These are phyloP conservation scores for Solanum chacoense DNA, from an alignment of 305 asterid species.

Conservation along the genomic window DNA sequence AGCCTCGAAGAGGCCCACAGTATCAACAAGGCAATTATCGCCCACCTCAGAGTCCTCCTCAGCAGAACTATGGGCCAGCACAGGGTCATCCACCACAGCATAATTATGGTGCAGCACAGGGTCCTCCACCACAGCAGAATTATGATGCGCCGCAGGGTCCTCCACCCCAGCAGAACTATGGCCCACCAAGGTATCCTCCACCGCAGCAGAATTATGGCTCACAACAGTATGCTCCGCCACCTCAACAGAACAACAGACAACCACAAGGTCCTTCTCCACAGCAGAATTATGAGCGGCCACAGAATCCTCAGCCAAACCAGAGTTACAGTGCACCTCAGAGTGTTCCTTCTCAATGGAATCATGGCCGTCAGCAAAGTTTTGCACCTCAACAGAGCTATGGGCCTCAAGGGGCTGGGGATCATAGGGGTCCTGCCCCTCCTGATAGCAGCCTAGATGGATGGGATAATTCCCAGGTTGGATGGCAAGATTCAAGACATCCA, in stretches of 20 bases:
- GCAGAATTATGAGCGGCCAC: conserved; percentile 14
- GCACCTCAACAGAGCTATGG: conserved; percentile 20
- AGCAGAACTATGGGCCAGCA: conserved; percentile 17
- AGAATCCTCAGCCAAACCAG: conserved; percentile 10
- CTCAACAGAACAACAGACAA: conserved; percentile 21
- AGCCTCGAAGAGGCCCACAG: not conserved
- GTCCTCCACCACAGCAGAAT: conserved; percentile 15
- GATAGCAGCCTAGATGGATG: conserved; percentile 20
- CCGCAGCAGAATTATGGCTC: conserved; percentile 16
- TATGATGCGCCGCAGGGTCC: conserved; percentile 16
- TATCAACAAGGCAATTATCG: conserved; percentile 9
- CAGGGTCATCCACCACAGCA: conserved; percentile 12
- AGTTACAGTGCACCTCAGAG: conserved; percentile 9
- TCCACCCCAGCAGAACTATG: conserved; percentile 8
- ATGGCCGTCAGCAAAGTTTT: conserved; percentile 5
- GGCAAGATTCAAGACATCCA: conserved; percentile 21
- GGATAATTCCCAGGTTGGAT: conserved; percentile 10
- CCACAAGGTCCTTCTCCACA: conserved; percentile 12
- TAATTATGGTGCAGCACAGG: conserved; percentile 5
- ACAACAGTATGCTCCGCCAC: conserved; percentile 14
- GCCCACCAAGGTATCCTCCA: conserved; percentile 13
- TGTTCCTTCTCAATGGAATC: conserved; percentile 3
- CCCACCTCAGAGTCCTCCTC: conserved; percentile 6
- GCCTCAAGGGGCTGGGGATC: conserved; percentile 25
- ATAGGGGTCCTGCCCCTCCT: conserved; percentile 17